Base-by-base conservation (phyloP, 2,329 filamentous ascomycete genomes). In the Ascochyta clinopodiicola region DNA sequence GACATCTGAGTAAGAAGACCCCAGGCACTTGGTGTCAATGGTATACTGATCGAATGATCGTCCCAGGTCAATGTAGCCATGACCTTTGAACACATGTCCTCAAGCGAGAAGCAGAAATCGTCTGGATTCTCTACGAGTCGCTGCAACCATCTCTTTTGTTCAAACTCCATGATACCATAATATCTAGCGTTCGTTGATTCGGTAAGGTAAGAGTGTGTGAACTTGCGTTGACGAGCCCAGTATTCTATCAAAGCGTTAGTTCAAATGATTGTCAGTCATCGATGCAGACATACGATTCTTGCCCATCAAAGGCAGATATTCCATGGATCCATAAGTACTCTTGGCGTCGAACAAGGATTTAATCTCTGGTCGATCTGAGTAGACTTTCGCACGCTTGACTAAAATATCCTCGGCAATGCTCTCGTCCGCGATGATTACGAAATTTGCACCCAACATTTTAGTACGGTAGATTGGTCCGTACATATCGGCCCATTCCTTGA, bases 1-100 rank as follows among this genome's bases (percentile, higher is more conserved):
- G 82, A 84, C 82, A 85, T 85, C 49, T 84, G 82, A 4, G 78
- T 83, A 15, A 85, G 71, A 1, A 84, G 73, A n/a, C 82, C 82
- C 82, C 81, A 84, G 1, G 82, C 82, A 56, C 79, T 81, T 43
- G 78, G 78, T 9, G 78, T 82, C 56, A 80, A 79, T 58, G 80
- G 77, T 46, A 78, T 72, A 66, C 81, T 83, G 35, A 82, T 64
- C 37, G 69, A 72, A 6, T 79, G 75, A 48, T 84, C 80, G 54
- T 84, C 82, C 82, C 82, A 84, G 13, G 81, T 81, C 39, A 84
- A 64, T 47, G 78, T 75, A 44, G 79, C 81, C 80, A 84, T 84
- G 50, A 85, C 77, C 67, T 84, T 84, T n/a, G 82, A 81, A 15
- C 81, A 78, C 81, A 84, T 83, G 59, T 85, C 82, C 61, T 85